Base-by-base conservation (phyloP, 495 filamentous ascomycete species). In the Penicillium soppii region DNA sequence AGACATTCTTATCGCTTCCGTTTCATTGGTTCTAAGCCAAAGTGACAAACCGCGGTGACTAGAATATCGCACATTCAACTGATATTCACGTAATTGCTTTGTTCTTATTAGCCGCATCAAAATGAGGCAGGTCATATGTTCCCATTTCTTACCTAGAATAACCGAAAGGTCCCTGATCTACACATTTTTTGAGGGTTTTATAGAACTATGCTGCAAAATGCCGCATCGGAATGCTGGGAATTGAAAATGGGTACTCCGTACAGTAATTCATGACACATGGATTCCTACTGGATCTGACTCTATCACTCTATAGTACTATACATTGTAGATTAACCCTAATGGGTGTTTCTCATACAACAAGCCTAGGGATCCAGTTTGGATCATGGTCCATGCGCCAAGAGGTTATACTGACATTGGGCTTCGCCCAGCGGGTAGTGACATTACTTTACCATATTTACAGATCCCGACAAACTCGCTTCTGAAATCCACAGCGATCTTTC, bases 31-130 rank as follows among this genome's bases (percentile, higher is more conserved):
- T 29, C 43, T 22, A 0, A 2, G 9, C 3, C 20, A 5, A 29
- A 49, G 56, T 73, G 70, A 73, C 70, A 70, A 66, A 73, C 67
- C 33, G 15, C 55, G 66, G 61, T 71, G 70, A 73, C 68, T 72
- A 42, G 35, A 40, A 30, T 30, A 7, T 30, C 36, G 26, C 47
- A 40, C 35, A 41, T 41, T 30, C 35, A 22, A 40, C 37, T 41
- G 47, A 49, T 41, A 30, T 41, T 41, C 47, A 23, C 47, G 47
- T 49, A 49, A 49, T 41, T 40, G 19, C 19, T 40, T 39, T 17
- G 25, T 33, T 12, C 12, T 40, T 16, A 49, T 49, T 49, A 40
- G 47, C 15, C 15, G 21, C 16, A 8, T 36, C 12, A 2, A 37
- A 17, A 25, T 20, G 10, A 45, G 17, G 10, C 44, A 47, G 22